Percentiles rank a stretch among this genome's conserved stretches.
Conservation (phyloP, 2,329 filamentous ascomycete genomes). For the Fusarium sp. region DNA sequence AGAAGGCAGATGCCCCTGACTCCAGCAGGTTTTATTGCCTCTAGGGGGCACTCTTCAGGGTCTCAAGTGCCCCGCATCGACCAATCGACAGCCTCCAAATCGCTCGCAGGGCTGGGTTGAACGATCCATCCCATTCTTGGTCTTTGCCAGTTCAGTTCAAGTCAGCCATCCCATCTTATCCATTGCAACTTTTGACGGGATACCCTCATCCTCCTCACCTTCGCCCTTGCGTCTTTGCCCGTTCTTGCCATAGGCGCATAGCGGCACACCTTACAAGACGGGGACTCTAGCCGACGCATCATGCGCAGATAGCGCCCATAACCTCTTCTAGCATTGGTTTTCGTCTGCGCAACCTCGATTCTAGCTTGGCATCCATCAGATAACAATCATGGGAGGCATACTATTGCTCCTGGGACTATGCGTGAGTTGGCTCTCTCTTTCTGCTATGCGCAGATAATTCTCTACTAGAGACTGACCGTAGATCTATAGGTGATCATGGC, state of each 20-base stretch:
- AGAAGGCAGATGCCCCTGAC: slow-evolving; percentile 3
- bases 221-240: slow-evolving; percentile 23
- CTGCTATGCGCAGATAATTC: background rate
- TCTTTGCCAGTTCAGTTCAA: background rate
- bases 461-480: slow-evolving; percentile 34
- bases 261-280: slow-evolving; percentile 1
- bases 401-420: slow-evolving; percentile 56
- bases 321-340: slow-evolving; percentile 16
- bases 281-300: slow-evolving; percentile 22
- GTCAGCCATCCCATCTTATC: slow-evolving; percentile 16
- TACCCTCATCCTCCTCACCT: slow-evolving; percentile 3
- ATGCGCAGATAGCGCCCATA: slow-evolving; percentile 39
- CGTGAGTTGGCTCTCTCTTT: slow-evolving; percentile 46
- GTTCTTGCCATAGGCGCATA: slow-evolving; percentile 16
- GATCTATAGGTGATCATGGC: slow-evolving; percentile 66
- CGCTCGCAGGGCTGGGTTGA: slow-evolving; percentile 35
- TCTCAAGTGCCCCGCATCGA: slow-evolving; percentile 34
- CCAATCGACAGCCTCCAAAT: slow-evolving; percentile 42
- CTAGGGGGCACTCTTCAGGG: slow-evolving; percentile 26
- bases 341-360: slow-evolving; percentile 19
- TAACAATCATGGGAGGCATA: slow-evolving; percentile 53
- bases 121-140: background rate
- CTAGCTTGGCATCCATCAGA: slow-evolving; percentile 16
- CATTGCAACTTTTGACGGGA: background rate
- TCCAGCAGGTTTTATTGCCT: slow-evolving; percentile 17